Conservation (phyloP, 2,329 filamentous ascomycete genomes). For the Tolypocladium nubicola region DNA sequence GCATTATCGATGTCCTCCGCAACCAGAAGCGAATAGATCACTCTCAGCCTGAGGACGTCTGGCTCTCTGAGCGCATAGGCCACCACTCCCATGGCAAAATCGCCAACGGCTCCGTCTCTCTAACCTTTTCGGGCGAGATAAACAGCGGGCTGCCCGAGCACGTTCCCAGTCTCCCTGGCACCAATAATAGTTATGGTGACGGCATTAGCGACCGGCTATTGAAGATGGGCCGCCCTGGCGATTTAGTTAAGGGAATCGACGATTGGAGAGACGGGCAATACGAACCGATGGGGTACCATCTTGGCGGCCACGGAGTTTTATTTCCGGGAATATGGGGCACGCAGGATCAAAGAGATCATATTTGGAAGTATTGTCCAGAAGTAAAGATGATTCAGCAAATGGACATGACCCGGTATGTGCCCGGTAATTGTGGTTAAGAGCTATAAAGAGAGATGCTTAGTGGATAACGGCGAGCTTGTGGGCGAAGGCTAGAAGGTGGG, state of each 20-base stretch:
- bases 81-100: constrained; percentile 34
- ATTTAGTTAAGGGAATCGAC: constrained; percentile 30
- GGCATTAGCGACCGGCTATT: neutral
- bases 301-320: constrained; percentile 38
- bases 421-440: constrained; percentile 29
- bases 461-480: no score
- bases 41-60: constrained; percentile 44
- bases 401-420: constrained; percentile 40
- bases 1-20: constrained; percentile 40
- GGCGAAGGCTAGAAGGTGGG: no score
- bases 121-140: constrained; percentile 41
- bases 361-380: constrained; percentile 48
- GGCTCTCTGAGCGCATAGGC: constrained; percentile 41
- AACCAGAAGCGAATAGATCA: constrained; percentile 33
- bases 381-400: constrained; percentile 46
- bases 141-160: constrained; percentile 19
- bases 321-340: constrained; percentile 38
- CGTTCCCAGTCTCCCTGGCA: constrained; percentile 3
- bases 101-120: constrained; percentile 38
- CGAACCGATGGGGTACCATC: constrained; percentile 49
- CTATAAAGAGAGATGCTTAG: no score
- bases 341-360: constrained; percentile 33
- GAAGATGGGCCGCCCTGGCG: neutral
- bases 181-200: neutral
- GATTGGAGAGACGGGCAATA: constrained; percentile 41